Conservation (phyloP, 768 basidiomycete species). For the Agrocybe chaxingu region DNA sequence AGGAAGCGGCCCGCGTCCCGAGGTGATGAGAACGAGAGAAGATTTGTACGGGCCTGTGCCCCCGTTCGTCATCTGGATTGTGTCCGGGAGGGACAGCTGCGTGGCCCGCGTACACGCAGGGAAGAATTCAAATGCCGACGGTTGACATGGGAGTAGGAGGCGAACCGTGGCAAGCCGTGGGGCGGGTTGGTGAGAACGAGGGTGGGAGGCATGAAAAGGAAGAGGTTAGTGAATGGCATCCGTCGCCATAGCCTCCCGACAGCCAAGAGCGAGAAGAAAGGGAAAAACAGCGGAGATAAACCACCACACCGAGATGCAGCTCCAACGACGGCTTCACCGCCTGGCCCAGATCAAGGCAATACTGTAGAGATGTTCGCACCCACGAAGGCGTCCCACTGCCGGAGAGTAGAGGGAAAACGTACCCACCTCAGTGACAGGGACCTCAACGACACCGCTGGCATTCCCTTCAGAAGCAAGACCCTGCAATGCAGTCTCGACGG, state of each 20-base stretch:
- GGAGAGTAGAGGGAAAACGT: neutral
- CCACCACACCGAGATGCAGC: neutral
- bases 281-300: neutral
- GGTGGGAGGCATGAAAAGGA: too few species aligned
- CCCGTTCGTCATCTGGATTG: constrained; percentile 69
- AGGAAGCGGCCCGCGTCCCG: constrained; percentile 61
- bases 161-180: neutral
- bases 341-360: too few species aligned
- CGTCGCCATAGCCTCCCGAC: too few species aligned
- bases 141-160: constrained; percentile 4
- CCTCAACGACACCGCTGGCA: constrained; percentile 33
- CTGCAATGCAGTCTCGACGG: constrained; percentile 45
- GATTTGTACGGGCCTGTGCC: constrained; percentile 62
- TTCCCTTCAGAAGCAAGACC: constrained; percentile 23
- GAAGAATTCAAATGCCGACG: too few species aligned
- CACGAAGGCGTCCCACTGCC: too few species aligned
- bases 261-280: too few species aligned
- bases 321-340: too few species aligned
- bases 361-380: too few species aligned
- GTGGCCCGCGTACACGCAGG: too few species aligned
- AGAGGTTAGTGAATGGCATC: too few species aligned
- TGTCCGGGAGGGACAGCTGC: constrained; percentile 55
- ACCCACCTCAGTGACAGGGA: constrained; percentile 44
- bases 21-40: constrained; percentile 58
- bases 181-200: too few species aligned